Evolutionary conservation across 225 moss, liverwort and hornwort species (phyloP).

Genomic region (Antitrichia curtipendula): DNA sequence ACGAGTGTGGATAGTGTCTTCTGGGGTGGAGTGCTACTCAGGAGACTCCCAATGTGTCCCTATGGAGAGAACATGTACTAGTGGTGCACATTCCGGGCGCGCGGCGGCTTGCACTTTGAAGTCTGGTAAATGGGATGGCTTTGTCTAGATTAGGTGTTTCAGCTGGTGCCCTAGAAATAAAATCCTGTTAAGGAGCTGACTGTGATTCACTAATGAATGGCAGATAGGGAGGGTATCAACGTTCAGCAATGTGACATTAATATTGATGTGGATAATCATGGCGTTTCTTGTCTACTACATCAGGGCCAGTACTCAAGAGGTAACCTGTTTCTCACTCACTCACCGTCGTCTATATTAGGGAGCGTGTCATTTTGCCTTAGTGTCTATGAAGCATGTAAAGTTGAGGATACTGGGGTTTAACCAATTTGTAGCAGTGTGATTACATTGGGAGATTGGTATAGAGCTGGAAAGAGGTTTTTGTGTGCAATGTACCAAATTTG

Average conservation of each 20-base stretch:
- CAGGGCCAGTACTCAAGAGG: conserved; percentile 80
- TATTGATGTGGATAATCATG: conserved; percentile 77
- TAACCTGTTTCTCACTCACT: background rate
- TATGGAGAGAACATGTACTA: background rate
- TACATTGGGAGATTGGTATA: background rate
- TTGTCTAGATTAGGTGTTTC: background rate
- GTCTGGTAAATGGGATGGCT: background rate
- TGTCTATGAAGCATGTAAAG: background rate
- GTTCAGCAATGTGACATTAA: conserved; percentile 55
- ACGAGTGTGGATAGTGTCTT: background rate
- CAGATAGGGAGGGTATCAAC: conserved; percentile 81
- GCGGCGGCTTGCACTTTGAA: background rate
- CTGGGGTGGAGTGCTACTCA: background rate
- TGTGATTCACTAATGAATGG: background rate
- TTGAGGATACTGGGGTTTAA: background rate
- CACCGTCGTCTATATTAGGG: background rate
- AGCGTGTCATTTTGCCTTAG: background rate
- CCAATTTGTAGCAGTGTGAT: background rate
- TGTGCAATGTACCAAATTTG: background rate
- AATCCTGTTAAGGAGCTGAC: background rate
- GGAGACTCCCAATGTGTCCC: background rate
- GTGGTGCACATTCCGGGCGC: background rate
- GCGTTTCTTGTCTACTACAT: conserved; percentile 74
- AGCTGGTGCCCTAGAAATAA: background rate
- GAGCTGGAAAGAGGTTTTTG: background rate